Conservation (phyloP, 768 basidiomycete species). For the Lactarius psammicola region DNA sequence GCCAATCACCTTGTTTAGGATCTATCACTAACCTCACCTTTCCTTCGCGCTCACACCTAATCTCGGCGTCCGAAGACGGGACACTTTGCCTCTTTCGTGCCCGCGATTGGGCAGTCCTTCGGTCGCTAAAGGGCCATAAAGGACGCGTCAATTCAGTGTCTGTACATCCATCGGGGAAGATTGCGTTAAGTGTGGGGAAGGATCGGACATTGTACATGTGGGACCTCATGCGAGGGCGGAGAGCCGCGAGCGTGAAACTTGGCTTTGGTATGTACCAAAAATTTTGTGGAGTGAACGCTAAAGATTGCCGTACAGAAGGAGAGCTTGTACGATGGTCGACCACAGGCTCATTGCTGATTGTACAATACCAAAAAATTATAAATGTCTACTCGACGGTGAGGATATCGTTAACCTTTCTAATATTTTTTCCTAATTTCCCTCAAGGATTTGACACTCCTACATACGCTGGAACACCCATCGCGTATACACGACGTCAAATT, state of each 20-base stretch:
- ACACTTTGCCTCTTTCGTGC: conserved; percentile 88
- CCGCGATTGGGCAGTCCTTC: conserved; percentile 90
- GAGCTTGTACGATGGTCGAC: conserved; percentile 90
- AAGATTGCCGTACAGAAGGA: conserved; percentile 56
- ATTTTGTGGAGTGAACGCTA: too few relatives aligned
- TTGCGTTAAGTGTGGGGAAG: conserved; percentile 87
- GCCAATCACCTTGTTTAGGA: conserved; percentile 46
- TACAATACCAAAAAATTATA: conserved; percentile 72
- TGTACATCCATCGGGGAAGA: conserved; percentile 90
- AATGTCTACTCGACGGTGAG: conserved; percentile 80
- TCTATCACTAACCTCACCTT: conserved; percentile 89
- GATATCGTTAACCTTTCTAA: conserved; percentile 17
- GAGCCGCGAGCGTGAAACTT: conserved; percentile 83
- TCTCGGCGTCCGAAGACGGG: conserved; percentile 92
- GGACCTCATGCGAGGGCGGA: conserved; percentile 96
- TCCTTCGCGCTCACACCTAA: conserved; percentile 83
- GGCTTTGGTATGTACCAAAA: conserved; percentile 63
- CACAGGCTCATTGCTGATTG: conserved; percentile 73
- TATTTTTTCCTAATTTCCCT: background rate
- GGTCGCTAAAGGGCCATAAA: conserved; percentile 88
- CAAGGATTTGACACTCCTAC: conserved; percentile 76
- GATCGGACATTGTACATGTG: conserved; percentile 94
- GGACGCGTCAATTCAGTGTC: conserved; percentile 88
- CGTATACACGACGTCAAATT: conserved; percentile 86
- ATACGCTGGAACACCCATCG: conserved; percentile 72